Conservation (phyloP, 225 moss, liverwort and hornwort species). For the Lunularia cruciata region DNA sequence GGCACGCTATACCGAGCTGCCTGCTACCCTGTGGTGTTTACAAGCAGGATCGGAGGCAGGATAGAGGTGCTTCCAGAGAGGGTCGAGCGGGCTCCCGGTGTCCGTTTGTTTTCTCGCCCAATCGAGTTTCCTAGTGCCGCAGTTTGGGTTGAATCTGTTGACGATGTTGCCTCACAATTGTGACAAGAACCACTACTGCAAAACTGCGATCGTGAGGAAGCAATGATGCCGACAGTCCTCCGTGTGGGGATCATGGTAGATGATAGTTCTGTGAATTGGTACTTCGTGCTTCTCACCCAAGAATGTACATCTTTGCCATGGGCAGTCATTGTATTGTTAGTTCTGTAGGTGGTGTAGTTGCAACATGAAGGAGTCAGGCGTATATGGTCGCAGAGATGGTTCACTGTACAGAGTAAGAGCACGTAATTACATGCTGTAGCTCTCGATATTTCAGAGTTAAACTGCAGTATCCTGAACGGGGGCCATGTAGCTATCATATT, state of each 20-base stretch:
- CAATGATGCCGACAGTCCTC: not conserved
- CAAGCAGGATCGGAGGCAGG: not conserved
- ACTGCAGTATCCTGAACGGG: not conserved
- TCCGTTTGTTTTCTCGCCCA: not conserved
- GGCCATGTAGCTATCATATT: not conserved
- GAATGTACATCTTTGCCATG: not conserved
- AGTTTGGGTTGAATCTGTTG: not conserved
- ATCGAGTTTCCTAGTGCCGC: not conserved
- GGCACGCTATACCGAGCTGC: not conserved
- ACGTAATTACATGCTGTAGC: not conserved
- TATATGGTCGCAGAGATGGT: constrained; percentile 6
- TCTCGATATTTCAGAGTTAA: not conserved
- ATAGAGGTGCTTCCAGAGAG: not conserved
- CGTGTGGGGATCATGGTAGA: not conserved
- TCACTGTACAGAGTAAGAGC: constrained; percentile 7
- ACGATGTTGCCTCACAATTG: not conserved
- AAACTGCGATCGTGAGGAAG: not conserved
- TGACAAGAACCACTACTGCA: not conserved
- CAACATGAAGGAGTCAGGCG: not conserved
- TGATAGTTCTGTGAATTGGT: not conserved
- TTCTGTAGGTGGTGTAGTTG: not conserved
- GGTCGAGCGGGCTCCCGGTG: not conserved
- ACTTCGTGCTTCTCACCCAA: not conserved
- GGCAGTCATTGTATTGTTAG: not conserved
- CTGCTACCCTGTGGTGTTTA: not conserved